Base-by-base conservation (phyloP, 2,329 filamentous ascomycete species). In the Neonectria neomacrospora region DNA sequence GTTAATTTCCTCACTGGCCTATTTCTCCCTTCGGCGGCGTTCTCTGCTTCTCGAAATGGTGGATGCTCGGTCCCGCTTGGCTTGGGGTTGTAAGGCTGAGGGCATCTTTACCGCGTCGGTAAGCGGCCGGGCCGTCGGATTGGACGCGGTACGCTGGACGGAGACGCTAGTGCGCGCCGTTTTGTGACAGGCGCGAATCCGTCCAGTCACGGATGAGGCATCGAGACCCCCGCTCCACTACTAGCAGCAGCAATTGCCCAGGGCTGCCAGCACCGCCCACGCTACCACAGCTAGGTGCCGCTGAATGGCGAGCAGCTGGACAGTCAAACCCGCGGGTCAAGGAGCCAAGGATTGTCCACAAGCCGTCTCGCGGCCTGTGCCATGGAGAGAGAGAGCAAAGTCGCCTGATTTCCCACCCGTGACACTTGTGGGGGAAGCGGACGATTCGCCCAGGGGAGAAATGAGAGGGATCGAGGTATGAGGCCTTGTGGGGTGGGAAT, bases 81-180 rank as follows among this genome's bases (percentile, higher is more conserved):
- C 37, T 32, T 53, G 59, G 39, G 61, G 61, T 44, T 64, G 61
- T 68, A 64, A 70, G 69, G 69, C 65, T 71, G 70, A 71, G 57
- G 56, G 47, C 18, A 47, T 6, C 47, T n/a, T n/a, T 34, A 16
- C 26, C 45, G 37, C 16, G 37, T 20, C n/a, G 16, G 37, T 20
- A 5, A n/a, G n/a, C 8, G 5, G 37, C 16, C 5, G 16, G 16
- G 37, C 16, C 16, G 16, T 41, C 10, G 9, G 37, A 41, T 41
- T 41, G 37, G 37, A n/a, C 37, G 37, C 10, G 8, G n/a, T 20
- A 41, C 37, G 37, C 37, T 16, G 34, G 34, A 37, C 2, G 34
- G 34, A 16, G 32, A 16, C 32, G 32, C 32, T 12, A 14, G 47
- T 20, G 47, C 16, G 9, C 37, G n/a, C 37, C 37, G 37, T 18